Evolutionary conservation across 306 rosid genomes (phyloP), one percentile per base, ranked within the genome.

Genomic region (Vigna nakashimae): DNA sequence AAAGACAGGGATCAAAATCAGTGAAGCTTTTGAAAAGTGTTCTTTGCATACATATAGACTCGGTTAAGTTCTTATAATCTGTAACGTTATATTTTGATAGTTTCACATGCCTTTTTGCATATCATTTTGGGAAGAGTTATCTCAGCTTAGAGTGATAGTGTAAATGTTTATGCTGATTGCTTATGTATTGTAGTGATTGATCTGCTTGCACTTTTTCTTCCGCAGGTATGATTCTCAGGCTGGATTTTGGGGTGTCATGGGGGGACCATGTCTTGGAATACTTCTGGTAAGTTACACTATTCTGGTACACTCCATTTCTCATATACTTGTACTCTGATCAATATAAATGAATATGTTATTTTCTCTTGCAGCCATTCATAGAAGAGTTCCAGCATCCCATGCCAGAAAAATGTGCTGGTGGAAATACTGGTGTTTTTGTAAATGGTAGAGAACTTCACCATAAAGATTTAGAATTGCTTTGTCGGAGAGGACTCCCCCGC

Each of bases 231-330:
- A 96, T 78, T 80, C 74, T 60, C 88, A 88, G 52, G 99, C 98
- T 53, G 99, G 99, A 82, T 96, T 96, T 85, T 96, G 99, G 99
- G 99, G 99, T 66, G 70, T 90, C 77, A 83, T 91, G 82, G 97
- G 91, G 13, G 98, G 97, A 65, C 97, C 97, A 36, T 89, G 99
- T 84, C 94, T 87, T 60, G 99, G 98, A 85, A 93, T 96, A 80
- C 83, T 96, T 71, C 90, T 90, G 40, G 99, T 90, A 86, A 92
- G 97, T 82, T 69, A 70, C 69, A 79, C 26, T 59, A 40, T 48
- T 76, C 46, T 45, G 18, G 46, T 48, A 14, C 40, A 43, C 49
- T 59, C 17, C 46, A 82, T 45, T n/a, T 63, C 43, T 64, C 43
- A 20, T 75, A 65, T 45, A 66, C 40, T 77, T 46, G 58, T 76